Evolutionary conservation across 805 yeast genomes (phyloP).

Genomic region (Allodekkera sacchari): DNA sequence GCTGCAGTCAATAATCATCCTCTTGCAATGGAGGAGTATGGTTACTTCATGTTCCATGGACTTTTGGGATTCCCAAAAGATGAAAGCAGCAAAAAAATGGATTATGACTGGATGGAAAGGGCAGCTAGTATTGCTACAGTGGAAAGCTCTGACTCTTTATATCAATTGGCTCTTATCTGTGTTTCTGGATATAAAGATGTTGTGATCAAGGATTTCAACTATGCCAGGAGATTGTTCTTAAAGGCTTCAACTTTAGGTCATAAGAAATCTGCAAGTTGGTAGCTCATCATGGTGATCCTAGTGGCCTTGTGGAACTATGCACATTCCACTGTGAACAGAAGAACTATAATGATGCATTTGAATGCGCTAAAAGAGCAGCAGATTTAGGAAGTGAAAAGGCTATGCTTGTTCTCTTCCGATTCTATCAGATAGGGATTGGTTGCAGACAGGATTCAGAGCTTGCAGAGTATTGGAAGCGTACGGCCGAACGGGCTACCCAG

Average conservation of each 20-base stretch:
- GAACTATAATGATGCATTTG: conserved; percentile 81
- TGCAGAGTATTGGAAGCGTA: conserved; percentile 67
- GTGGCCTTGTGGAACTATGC: conserved; percentile 86
- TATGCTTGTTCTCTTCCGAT: conserved; percentile 76
- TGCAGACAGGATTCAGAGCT: conserved; percentile 48
- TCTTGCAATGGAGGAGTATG: conserved; percentile 90
- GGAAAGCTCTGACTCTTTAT: conserved; percentile 87
- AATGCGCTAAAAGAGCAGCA: conserved; percentile 92
- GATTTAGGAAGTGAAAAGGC: conserved; percentile 64
- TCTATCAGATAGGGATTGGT: conserved; percentile 83
- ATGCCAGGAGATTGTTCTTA: conserved; percentile 78
- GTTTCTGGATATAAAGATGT: conserved; percentile 81
- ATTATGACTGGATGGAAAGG: conserved; percentile 86
- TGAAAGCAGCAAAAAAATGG: conserved; percentile 67
- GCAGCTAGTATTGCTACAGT: conserved; percentile 82
- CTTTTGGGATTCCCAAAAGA: conserved; percentile 73
- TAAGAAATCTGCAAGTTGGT: conserved; percentile 68
- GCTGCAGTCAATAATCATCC: conserved; percentile 92
- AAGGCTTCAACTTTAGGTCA: conserved; percentile 88
- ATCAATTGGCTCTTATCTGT: conserved; percentile 79
- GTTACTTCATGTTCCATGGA: conserved; percentile 76
- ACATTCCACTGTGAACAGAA: conserved; percentile 95
- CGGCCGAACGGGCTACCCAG: no score
- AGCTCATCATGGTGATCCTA: conserved; percentile 80
- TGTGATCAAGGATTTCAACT: conserved; percentile 72